phyloP scores from a whole-genome alignment of 2,329 filamentous ascomycete species.

The Amphichorda felina region DNA sequence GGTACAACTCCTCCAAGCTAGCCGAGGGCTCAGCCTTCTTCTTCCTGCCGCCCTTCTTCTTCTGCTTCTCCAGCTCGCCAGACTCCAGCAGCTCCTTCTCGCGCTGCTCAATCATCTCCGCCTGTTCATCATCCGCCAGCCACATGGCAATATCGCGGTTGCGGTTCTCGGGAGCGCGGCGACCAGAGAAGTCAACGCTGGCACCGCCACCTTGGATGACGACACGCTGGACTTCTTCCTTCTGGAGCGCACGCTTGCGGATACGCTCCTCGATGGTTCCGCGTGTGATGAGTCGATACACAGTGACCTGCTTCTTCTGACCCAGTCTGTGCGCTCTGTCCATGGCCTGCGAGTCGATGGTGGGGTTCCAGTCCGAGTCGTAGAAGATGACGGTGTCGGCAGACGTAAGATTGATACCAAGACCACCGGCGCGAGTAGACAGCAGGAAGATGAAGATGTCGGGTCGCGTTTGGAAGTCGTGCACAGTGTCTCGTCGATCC shows the following conservation, averaged over 20 bases:
- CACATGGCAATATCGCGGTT: conserved; percentile 98
- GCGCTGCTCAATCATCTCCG: conserved; percentile 82
- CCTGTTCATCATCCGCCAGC: conserved; percentile 95
- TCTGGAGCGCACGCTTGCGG: conserved; percentile 89
- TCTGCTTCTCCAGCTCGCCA: conserved; percentile 53
- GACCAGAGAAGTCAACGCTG: conserved; percentile 92
- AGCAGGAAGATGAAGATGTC: conserved; percentile 97
- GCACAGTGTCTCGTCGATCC: conserved; percentile 89
- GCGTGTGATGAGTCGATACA: conserved; percentile 93
- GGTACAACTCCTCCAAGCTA: conserved; percentile 94
- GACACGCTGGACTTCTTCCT: conserved; percentile 96
- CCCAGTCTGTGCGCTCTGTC: conserved; percentile 96
- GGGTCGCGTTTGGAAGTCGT: conserved; percentile 87
- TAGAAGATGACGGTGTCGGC: conserved; percentile 99
- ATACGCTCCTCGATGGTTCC: conserved; percentile 98
- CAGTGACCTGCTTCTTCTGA: conserved; percentile 89
- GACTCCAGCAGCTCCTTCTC: conserved; percentile 77
- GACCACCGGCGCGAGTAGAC: conserved; percentile 89
- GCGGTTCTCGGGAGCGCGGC: conserved; percentile 74
- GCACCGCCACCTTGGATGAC: conserved; percentile 88
- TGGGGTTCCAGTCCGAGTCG: conserved; percentile 98
- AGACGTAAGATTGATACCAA: conserved; percentile 93
- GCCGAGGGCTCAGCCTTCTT: conserved; percentile 41
- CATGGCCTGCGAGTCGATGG: conserved; percentile 98
- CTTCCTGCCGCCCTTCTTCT: conserved; percentile 46